phyloP scores from a whole-genome alignment of 169 alveolate species.

The Cryptosporidium bovis region DNA sequence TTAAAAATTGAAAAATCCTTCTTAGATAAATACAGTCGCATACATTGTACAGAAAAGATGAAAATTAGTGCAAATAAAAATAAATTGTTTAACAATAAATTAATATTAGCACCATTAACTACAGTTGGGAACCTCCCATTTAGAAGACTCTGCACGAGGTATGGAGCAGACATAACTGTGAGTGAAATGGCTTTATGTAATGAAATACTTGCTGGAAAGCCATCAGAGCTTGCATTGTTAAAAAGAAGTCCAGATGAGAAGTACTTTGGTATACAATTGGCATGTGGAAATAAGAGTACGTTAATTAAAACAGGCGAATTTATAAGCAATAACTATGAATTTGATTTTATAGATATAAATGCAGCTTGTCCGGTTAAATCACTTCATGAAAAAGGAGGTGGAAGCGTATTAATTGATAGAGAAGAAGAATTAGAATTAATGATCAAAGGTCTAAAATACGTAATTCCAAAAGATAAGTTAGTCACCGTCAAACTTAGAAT shows the following conservation, averaged over 20 bases:
- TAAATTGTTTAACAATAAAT: conserved; percentile 14
- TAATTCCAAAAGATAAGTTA: conserved; percentile 74
- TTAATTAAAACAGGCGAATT: conserved; percentile 77
- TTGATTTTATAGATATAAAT: conserved; percentile 83
- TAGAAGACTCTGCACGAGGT: conserved; percentile 78
- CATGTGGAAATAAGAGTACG: conserved; percentile 77
- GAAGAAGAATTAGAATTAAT: conserved; percentile 68
- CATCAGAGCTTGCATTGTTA: conserved; percentile 84
- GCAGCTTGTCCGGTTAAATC: conserved; percentile 88
- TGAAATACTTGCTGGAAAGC: conserved; percentile 81
- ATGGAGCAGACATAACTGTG: conserved; percentile 74
- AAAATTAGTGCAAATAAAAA: conserved; percentile 1
- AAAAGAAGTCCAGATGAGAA: conserved; percentile 81
- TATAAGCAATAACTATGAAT: conserved; percentile 69
- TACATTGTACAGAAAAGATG: not conserved
- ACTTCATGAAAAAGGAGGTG: conserved; percentile 80
- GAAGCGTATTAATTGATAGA: conserved; percentile 76
- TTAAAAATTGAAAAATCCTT: not conserved
- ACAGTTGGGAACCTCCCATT: conserved; percentile 84
- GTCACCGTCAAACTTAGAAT: conserved; percentile 82
- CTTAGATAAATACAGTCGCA: not conserved
- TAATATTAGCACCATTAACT: conserved; percentile 82
- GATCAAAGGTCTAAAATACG: conserved; percentile 75
- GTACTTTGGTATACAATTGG: conserved; percentile 86
- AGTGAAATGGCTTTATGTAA: conserved; percentile 86